Base-by-base conservation (phyloP, 176 grass and related monocot genomes). In the Aechmea fasciata region DNA sequence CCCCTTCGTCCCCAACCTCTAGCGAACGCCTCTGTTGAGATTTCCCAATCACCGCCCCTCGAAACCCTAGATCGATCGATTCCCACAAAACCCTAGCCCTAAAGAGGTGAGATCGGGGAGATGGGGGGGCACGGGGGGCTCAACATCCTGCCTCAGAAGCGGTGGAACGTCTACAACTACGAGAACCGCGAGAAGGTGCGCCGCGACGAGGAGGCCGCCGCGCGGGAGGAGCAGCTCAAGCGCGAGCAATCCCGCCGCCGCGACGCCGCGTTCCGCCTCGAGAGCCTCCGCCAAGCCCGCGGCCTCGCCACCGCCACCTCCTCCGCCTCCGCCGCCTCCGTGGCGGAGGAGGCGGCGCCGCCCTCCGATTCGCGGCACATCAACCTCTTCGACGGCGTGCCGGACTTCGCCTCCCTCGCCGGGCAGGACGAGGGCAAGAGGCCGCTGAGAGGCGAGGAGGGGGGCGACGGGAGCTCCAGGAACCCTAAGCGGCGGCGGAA, bases 171-270 rank as follows among this genome's bases (percentile, higher is more conserved):
- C 51, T 97, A 97, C 78, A 97, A 89, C 64, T 87, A 50, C 53
- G 89, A 97, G 67, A 97, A 97, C 81, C 89, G 90, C 70, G 93
- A 97, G 89, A 97, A 97, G 77, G 93, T 97, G 64, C 80, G 78
- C 47, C 68, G 64, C 49, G 86, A 97, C 69, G 89, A 97, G 89
- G 86, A 87, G 61, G 89, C 84, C 0, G 93, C 93, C 3, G 86
- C 89, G 70, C 85, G 88, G 20, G 89, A 97, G 79, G 89, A 97
- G 74, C 89, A 90, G 84, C 79, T 97, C 77, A 67, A 82, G 71
- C 93, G 78, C 11, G 88, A 97, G 84, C 73, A 88, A 50, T 82
- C 82, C 13, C 89, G 89, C 65, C 94, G 94, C 50, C 76, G 83
- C 41, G 93, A 92, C 70, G 67, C 81, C 12, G 86, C 89, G 51